Conservation (phyloP, 2,329 filamentous ascomycete genomes). For the Tricladium varicosporioides region DNA sequence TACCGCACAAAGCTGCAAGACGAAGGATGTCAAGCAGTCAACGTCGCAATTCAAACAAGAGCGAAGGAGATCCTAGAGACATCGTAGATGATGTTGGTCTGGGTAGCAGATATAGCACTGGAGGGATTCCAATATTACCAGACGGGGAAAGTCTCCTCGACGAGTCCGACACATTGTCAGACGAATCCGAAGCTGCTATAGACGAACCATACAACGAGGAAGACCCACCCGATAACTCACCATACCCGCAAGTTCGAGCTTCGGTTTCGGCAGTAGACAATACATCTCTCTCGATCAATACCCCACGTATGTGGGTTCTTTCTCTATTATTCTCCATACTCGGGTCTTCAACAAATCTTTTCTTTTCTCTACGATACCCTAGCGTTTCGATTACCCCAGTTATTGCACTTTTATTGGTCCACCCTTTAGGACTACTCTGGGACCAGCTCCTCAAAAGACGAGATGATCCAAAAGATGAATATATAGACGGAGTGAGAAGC, state of each 20-base stretch:
- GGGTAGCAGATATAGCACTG: constrained; percentile 21
- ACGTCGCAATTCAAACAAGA: constrained; percentile 3
- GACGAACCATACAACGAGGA: constrained; percentile 42
- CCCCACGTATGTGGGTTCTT: constrained; percentile 81
- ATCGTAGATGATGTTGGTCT: constrained; percentile 24
- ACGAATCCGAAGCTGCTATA: constrained; percentile 25
- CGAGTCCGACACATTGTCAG: constrained; percentile 34
- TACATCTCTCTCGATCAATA: constrained; percentile 76
- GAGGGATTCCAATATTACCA: constrained; percentile 23
- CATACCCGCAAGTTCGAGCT: constrained; percentile 76
- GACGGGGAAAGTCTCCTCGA: constrained; percentile 9
- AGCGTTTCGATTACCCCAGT: constrained; percentile 88
- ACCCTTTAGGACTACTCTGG: constrained; percentile 79
- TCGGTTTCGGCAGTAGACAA: constrained; percentile 77
- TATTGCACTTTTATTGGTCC: constrained; percentile 80
- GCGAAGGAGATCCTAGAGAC: constrained; percentile 14
- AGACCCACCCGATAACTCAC: constrained; percentile 65
- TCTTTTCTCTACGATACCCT: constrained; percentile 87
- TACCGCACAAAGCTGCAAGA: constrained; percentile 6
- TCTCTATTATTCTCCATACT: constrained; percentile 78
- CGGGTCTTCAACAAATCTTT: constrained; percentile 80
- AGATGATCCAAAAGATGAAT: constrained; percentile 53
- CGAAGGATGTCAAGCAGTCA: constrained; percentile 14
- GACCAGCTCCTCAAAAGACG: constrained; percentile 66
- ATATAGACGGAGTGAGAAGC: constrained; percentile 49